Evolutionary conservation across 2,329 filamentous ascomycete species (phyloP), one percentile per base, ranked within the genome.

Genomic region (Curvularia sp.): DNA sequence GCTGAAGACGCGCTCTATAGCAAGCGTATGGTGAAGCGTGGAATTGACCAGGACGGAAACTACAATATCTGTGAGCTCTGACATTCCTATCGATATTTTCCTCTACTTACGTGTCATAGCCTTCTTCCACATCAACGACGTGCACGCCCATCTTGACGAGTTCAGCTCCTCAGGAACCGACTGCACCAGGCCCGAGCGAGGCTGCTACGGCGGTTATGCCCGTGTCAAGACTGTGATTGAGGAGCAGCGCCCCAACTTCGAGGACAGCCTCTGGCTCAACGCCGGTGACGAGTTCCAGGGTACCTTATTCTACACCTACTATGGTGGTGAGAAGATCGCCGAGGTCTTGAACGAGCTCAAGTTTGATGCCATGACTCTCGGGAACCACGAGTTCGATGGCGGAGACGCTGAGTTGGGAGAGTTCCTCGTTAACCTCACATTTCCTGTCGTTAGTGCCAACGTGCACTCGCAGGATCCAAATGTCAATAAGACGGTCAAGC

Each of bases 231-330:
- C 82, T 20, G 81, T 85, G 5, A 77, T 89, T 38, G 82, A 88
- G 53, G 80, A 83, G 66, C 81, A 85, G 26, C 82, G 86, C 30
- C 81, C 84, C 5, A 79, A 80, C 30, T 80, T 87, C 67, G 82
- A 84, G n/a, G 84, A 88, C 69, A 86, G 85, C 55, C 78, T 89
- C 15, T 85, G 86, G 77, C 77, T 89, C 46, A 88, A 89, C 55
- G 85, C 84, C 2, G 88, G 88, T n/a, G 88, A 89, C 65, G 88
- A 89, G 70, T 89, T 89, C 70, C 85, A 89, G 66, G 87, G 88
- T 53, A 89, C 88, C 0, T 79, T 89, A 7, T 89, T 88, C 78
- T 89, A 88, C 77, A 83, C 83, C 4, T 89, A 84, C 73, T 89
- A 89, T 67, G 84, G 84, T 15, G 85, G 86, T 24, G 86, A 88